Conservation (phyloP, 768 basidiomycete genomes). For the Leccinum subtestaceum region DNA sequence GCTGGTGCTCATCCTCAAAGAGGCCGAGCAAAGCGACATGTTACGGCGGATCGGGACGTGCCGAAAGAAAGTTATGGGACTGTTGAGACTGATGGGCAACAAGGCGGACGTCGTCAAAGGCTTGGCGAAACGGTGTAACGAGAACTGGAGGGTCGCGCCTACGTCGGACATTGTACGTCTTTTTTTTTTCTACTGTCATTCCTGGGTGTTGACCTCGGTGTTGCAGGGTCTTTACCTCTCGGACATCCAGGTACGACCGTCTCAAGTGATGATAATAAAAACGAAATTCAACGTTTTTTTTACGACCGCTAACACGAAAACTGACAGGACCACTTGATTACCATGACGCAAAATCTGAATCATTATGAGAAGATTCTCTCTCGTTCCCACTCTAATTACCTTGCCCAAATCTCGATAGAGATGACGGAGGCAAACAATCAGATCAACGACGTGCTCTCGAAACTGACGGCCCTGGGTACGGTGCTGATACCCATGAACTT, state of each 20-base stretch:
- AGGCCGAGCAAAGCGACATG: conserved; percentile 85
- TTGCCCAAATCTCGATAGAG: conserved; percentile 99
- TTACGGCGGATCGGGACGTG: conserved; percentile 94
- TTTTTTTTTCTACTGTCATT: not conserved
- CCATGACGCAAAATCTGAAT: conserved; percentile 99
- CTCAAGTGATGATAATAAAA: no score
- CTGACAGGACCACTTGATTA: conserved; percentile 87
- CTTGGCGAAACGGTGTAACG: conserved; percentile 95
- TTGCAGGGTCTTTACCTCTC: conserved; percentile 87
- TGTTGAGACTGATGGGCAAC: conserved; percentile 95
- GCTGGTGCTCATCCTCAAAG: conserved; percentile 90
- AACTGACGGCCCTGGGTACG: conserved; percentile 96
- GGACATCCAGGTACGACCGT: conserved; percentile 73
- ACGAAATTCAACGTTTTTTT: not conserved
- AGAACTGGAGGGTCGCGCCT: conserved; percentile 97
- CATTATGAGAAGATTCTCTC: conserved; percentile 99
- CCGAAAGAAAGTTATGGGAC: conserved; percentile 98
- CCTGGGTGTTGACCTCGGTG: not conserved
- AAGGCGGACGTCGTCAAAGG: conserved; percentile 99
- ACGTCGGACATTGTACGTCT: conserved; percentile 88
- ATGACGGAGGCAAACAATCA: conserved; percentile 99
- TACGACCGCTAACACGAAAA: conserved; percentile 1
- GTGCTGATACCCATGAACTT: conserved; percentile 97
- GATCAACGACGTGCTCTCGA: conserved; percentile 97
- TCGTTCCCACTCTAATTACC: conserved; percentile 97